Base-by-base conservation (phyloP, 257 asterid genomes). In the Lithospermum erythrorhizon region DNA sequence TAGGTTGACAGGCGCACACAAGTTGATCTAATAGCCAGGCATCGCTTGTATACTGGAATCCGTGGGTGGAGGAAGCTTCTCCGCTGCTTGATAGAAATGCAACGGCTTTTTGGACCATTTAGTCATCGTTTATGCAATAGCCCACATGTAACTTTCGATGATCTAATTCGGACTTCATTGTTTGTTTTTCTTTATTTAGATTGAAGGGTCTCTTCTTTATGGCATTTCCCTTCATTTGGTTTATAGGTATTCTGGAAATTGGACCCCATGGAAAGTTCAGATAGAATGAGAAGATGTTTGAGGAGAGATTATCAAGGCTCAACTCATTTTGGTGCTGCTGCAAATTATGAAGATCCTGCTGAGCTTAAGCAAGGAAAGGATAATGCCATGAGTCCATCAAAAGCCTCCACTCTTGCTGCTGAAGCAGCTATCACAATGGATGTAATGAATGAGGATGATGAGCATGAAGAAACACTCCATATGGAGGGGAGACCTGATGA, bases 61-160 rank as follows among this genome's bases (percentile, higher is more conserved):
- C 95, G 95, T 71, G 97, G 80, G 83, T 93, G 98, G 98, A 88
- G 95, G 78, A 93, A 93, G 77, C 89, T 93, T 61, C 80, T 93
- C 68, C 97, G 70, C 73, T 82, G 88, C 82, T 83, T 93, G 84
- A 75, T 86, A 58, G 97, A 93, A 78, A 77, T 79, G 82, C 79
- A 75, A 70, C 81, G 95, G 70, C 95, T 88, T 66, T 88, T 93
- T 78, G 98, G 95, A 51, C 95, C 97, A 32, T 85, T 79, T 66
- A 64, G 95, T 70, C 73, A 75, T 57, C 75, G 75, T 65, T 71
- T 91, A 63, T 84, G 81, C 94, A 79, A 75, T 70, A 78, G 90
- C 47, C 79, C 74, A 62, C 90, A 73, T 69, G 98, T 89, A 84
- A 35, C 68, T 65, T 76, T 63, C 53, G 63, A 57, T 75, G 45